These are phyloP conservation scores for Pythium dissotocum DNA, from an alignment of 352 stramenopile species.

Conservation along the genomic window DNA sequence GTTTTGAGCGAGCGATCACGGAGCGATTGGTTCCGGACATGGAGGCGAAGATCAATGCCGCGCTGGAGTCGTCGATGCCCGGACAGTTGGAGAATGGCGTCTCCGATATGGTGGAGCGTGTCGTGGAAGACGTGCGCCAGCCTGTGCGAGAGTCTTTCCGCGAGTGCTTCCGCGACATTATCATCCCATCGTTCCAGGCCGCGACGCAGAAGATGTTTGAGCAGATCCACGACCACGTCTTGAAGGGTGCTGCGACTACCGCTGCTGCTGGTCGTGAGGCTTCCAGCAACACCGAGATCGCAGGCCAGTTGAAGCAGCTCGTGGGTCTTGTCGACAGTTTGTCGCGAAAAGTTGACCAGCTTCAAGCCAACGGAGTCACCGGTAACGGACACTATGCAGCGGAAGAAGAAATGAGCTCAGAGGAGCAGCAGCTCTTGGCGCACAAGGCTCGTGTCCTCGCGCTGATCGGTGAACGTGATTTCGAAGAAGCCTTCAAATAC, in stretches of 20 bases:
- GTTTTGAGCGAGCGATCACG: conserved; percentile 74
- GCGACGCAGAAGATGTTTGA: conserved; percentile 90
- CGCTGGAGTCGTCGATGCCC: conserved; percentile 52
- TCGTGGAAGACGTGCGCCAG: conserved; percentile 79
- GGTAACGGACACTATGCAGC: conserved; percentile 28
- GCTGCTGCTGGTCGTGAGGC: conserved; percentile 47
- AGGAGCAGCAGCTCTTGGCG: conserved; percentile 57
- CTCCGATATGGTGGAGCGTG: conserved; percentile 68
- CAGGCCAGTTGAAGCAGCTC: conserved; percentile 62
- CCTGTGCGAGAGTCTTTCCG: conserved; percentile 84
- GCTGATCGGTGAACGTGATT: conserved; percentile 57
- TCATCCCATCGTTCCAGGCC: conserved; percentile 86
- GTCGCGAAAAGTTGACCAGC: conserved; percentile 61
- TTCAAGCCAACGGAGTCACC: conserved; percentile 31
- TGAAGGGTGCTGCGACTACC: conserved; percentile 59
- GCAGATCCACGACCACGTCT: conserved; percentile 84
- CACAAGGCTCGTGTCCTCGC: conserved; percentile 58
- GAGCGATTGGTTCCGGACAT: conserved; percentile 75
- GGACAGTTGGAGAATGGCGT: conserved; percentile 64
- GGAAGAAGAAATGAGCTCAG: conserved; percentile 30
- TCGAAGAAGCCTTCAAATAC: conserved; percentile 82
- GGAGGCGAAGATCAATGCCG: conserved; percentile 70
- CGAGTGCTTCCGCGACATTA: conserved; percentile 84
- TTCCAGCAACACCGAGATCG: conserved; percentile 59
- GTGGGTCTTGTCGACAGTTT: conserved; percentile 59